phyloP scores from a whole-genome alignment of 2,329 filamentous ascomycete genomes.

The Neopestalotiopsis sp. region DNA sequence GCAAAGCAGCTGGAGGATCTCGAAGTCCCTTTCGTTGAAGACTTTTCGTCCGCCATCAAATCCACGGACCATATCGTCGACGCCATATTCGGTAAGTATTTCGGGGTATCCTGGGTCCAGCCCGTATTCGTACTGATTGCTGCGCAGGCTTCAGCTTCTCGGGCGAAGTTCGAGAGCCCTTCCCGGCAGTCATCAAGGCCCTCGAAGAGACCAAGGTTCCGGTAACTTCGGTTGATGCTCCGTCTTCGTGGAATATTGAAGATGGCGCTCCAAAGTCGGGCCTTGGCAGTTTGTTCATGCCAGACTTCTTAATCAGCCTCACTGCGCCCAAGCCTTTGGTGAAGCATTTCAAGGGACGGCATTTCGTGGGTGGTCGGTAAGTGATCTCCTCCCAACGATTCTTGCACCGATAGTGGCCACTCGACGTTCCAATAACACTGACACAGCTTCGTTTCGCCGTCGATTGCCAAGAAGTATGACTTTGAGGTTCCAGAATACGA shows the following conservation, averaged over 20 bases:
- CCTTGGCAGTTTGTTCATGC: slow-evolving; percentile 80
- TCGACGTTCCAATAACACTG: slow-evolving; percentile 25
- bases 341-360: slow-evolving; percentile 81
- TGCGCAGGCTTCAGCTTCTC: slow-evolving; percentile 83
- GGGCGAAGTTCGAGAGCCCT: slow-evolving; percentile 91
- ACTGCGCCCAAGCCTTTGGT: slow-evolving; percentile 93
- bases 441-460: slow-evolving; percentile 75
- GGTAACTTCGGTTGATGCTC: slow-evolving; percentile 88
- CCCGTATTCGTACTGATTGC: background rate
- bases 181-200: slow-evolving; percentile 78
- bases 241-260: slow-evolving; percentile 94
- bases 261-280: slow-evolving; percentile 79
- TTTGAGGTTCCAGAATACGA: slow-evolving; percentile 83
- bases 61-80: slow-evolving; percentile 84
- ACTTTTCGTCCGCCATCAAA: slow-evolving; percentile 72
- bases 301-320: slow-evolving; percentile 80
- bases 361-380: slow-evolving; percentile 88
- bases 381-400: slow-evolving; percentile 29
- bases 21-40: slow-evolving; percentile 79
- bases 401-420: background rate
- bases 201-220: slow-evolving; percentile 76
- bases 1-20: slow-evolving; percentile 85
- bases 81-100: slow-evolving; percentile 79
- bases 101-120: slow-evolving; percentile 22
- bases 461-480: slow-evolving; percentile 83